Conservation (phyloP, 2,329 filamentous ascomycete genomes). For the Penicillium sp. region DNA sequence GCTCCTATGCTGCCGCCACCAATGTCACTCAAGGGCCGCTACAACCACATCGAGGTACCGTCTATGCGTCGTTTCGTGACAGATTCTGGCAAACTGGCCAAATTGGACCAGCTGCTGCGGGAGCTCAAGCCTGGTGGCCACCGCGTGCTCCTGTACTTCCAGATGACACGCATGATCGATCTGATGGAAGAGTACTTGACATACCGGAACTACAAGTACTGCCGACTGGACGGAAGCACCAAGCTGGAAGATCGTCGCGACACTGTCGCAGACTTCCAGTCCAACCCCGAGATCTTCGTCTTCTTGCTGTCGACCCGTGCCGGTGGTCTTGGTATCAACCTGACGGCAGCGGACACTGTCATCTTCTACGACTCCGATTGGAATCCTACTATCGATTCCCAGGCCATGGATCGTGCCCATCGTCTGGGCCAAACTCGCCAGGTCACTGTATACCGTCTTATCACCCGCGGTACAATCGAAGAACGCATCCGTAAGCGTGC, state of each 20-base stretch:
- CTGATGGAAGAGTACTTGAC: conserved; percentile 98
- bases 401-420: conserved; percentile 98
- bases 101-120: conserved; percentile 80
- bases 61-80: conserved; percentile 98
- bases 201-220: conserved; percentile 99
- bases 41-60: conserved; percentile 86
- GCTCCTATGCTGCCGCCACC: conserved; percentile 76
- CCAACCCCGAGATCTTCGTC: conserved; percentile 89
- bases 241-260: conserved; percentile 96
- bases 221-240: conserved; percentile 90
- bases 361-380: conserved; percentile 99
- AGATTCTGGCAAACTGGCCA: conserved; percentile 92
- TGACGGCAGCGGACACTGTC: conserved; percentile 94
- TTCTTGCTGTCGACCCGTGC: conserved; percentile 95
- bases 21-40: conserved; percentile 75
- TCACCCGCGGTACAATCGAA: conserved; percentile 94
- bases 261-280: conserved; percentile 95
- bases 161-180: conserved; percentile 99
- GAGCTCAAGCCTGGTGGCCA: conserved; percentile 89
- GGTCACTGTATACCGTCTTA: conserved; percentile 95
- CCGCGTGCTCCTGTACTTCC: conserved; percentile 96
- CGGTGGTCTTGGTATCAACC: conserved; percentile 95
- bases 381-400: conserved; percentile 98
- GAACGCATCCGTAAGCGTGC: conserved; percentile 97
- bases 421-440: conserved; percentile 93